phyloP scores from a whole-genome alignment of 495 filamentous ascomycete genomes.

The Amorphotheca resinae region DNA sequence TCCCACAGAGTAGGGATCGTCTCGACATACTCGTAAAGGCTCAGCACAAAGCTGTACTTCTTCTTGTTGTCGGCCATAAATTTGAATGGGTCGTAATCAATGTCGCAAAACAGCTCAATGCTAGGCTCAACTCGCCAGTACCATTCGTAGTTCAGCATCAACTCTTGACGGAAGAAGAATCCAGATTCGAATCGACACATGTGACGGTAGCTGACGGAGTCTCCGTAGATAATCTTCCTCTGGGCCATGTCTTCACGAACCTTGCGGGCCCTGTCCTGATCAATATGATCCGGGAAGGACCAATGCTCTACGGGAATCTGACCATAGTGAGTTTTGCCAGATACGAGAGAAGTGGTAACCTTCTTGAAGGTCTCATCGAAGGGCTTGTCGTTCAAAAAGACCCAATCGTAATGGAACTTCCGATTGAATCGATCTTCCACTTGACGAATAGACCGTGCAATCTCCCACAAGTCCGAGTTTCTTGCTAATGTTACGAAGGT shows the following conservation, averaged over 20 bases:
- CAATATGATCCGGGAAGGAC: constrained; percentile 80
- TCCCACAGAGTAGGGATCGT: constrained; percentile 96
- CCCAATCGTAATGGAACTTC: constrained; percentile 96
- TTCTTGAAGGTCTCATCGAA: constrained; percentile 90
- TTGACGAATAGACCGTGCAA: constrained; percentile 84
- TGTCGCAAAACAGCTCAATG: constrained; percentile 77
- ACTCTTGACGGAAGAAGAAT: constrained; percentile 78
- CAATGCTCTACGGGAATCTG: constrained; percentile 74
- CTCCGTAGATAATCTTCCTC: constrained; percentile 87
- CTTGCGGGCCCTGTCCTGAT: constrained; percentile 69
- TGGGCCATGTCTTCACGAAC: constrained; percentile 75
- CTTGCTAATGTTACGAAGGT: constrained; percentile 94
- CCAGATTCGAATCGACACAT: constrained; percentile 93
- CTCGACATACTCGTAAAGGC: constrained; percentile 87
- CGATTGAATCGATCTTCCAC: constrained; percentile 96
- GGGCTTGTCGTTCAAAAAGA: constrained; percentile 91
- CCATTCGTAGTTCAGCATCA: constrained; percentile 79
- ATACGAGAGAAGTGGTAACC: constrained; percentile 77
- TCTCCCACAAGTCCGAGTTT: constrained; percentile 91
- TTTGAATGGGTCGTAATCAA: constrained; percentile 73
- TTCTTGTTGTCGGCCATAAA: constrained; percentile 81
- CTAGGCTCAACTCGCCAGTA: constrained; percentile 91
- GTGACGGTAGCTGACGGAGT: constrained; percentile 81
- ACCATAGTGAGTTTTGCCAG: constrained; percentile 82
- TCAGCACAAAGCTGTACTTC: constrained; percentile 83